These are phyloP conservation scores for Platismatia glauca DNA, from an alignment of 495 filamentous ascomycete species.

Conservation along the genomic window DNA sequence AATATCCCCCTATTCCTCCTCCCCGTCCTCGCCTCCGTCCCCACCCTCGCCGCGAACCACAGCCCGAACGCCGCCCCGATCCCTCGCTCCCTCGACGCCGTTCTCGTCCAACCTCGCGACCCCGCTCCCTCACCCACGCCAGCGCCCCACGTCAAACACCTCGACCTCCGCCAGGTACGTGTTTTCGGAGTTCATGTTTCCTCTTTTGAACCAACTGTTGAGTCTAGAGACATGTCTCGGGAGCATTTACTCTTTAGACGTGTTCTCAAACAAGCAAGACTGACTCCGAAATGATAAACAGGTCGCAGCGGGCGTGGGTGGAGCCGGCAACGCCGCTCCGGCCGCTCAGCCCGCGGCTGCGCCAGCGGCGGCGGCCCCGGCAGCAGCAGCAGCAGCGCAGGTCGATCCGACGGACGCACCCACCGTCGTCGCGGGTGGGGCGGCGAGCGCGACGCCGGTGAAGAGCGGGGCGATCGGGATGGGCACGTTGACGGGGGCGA, in stretches of 20 bases:
- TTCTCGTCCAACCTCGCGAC: slow-evolving; percentile 14
- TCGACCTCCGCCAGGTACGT: slow-evolving; percentile 21
- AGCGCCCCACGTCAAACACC: slow-evolving; percentile 12
- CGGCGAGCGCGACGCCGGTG: slow-evolving; percentile 13
- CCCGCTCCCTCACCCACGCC: slow-evolving; percentile 2
- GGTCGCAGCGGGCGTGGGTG: slow-evolving; percentile 16
- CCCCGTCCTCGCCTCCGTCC: slow-evolving; percentile 5
- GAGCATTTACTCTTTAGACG: too few relatives aligned
- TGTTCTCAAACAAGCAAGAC: too few relatives aligned
- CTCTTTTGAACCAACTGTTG: too few relatives aligned
- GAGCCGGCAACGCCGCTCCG: slow-evolving; percentile 9
- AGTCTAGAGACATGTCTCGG: too few relatives aligned
- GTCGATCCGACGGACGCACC: slow-evolving; percentile 1
- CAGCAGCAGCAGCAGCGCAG: slow-evolving; percentile 9
- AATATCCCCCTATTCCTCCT: slow-evolving; percentile 7
- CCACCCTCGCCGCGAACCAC: background rate
- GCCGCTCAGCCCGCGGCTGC: slow-evolving; percentile 13
- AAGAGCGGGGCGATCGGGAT: slow-evolving; percentile 22
- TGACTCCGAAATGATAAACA: too few relatives aligned
- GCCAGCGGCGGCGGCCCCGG: background rate
- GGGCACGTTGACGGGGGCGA: slow-evolving; percentile 23
- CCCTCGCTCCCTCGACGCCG: slow-evolving; percentile 14
- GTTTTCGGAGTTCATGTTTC: too few relatives aligned
- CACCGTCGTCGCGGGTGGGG: slow-evolving; percentile 11
- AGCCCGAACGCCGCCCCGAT: background rate